Evolutionary conservation across 2,329 filamentous ascomycete genomes (phyloP).

Genomic region (Geosmithia morbida): DNA sequence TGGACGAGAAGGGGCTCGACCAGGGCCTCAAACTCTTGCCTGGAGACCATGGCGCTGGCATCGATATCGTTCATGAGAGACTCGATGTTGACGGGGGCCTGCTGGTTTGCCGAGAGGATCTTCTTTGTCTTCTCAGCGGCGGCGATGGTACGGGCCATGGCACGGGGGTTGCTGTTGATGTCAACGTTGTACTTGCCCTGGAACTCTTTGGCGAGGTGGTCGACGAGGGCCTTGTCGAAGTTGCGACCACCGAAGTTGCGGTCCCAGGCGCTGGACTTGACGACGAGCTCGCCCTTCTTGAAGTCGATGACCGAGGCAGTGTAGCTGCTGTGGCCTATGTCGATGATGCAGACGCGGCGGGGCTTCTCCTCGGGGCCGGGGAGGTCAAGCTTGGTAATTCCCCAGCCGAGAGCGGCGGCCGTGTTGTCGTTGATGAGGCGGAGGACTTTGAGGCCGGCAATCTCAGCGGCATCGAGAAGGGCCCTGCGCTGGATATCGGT

Average conservation of each 20-base stretch:
- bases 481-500: slow-evolving; percentile 84
- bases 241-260: slow-evolving; percentile 94
- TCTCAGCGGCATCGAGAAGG: slow-evolving; percentile 81
- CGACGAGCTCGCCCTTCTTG: slow-evolving; percentile 87
- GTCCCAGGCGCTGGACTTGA: slow-evolving; percentile 87
- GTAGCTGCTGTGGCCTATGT: slow-evolving; percentile 95
- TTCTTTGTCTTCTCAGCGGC: slow-evolving; percentile 98
- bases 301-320: slow-evolving; percentile 91
- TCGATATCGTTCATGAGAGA: slow-evolving; percentile 98
- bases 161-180: slow-evolving; percentile 81
- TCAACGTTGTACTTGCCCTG: slow-evolving; percentile 97
- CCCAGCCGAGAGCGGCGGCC: slow-evolving; percentile 87
- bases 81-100: slow-evolving; percentile 90
- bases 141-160: slow-evolving; percentile 70
- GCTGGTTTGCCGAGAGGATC: slow-evolving; percentile 87
- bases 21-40: slow-evolving; percentile 86
- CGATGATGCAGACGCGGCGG: slow-evolving; percentile 77
- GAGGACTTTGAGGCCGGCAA: slow-evolving; percentile 84
- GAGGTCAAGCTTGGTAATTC: slow-evolving; percentile 94
- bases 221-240: slow-evolving; percentile 88
- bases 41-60: slow-evolving; percentile 76
- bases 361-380: slow-evolving; percentile 83
- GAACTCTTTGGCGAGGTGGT: slow-evolving; percentile 93
- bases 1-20: slow-evolving; percentile 71
- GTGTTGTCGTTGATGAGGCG: slow-evolving; percentile 97